phyloP scores from a whole-genome alignment of 176 grass and related monocot genomes.

The Themeda triandra region DNA sequence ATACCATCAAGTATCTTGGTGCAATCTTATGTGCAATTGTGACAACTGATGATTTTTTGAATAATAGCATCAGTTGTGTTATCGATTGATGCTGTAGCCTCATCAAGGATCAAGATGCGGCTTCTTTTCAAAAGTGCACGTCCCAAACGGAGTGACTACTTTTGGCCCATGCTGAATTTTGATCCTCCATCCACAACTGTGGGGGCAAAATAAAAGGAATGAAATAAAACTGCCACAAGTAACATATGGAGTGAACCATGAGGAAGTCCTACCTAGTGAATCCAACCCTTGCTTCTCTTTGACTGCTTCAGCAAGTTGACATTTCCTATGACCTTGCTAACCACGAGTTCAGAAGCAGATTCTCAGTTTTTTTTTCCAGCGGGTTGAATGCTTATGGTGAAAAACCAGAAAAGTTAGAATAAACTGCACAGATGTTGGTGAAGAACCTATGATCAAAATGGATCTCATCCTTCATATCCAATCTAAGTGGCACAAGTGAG shows the following conservation, averaged over 20 bases:
- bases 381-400: neutral
- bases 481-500: too few species aligned
- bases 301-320: conserved; percentile 14
- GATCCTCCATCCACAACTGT: conserved; percentile 86
- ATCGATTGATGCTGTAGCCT: conserved; percentile 81
- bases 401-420: neutral
- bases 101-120: conserved; percentile 75
- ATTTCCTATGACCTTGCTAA: conserved; percentile 22
- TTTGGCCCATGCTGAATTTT: conserved; percentile 98
- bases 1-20: too few species aligned
- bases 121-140: conserved; percentile 68
- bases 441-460: too few species aligned
- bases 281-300: conserved; percentile 18
- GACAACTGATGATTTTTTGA: conserved; percentile 80
- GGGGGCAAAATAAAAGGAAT: neutral
- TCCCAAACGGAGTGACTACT: conserved; percentile 78
- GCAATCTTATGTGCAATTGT: conserved; percentile 85
- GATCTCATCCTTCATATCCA: neutral
- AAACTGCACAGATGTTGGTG: too few species aligned
- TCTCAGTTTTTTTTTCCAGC: neutral
- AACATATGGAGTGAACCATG: too few species aligned
- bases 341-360: neutral
- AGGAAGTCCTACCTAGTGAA: too few species aligned
- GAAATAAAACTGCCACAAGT: too few species aligned
- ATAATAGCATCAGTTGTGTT: conserved; percentile 83